Percentiles rank a stretch among this genome's conserved stretches.
phyloP scores from a whole-genome alignment of 495 filamentous ascomycete species.

The Sordaria brevicollis region DNA sequence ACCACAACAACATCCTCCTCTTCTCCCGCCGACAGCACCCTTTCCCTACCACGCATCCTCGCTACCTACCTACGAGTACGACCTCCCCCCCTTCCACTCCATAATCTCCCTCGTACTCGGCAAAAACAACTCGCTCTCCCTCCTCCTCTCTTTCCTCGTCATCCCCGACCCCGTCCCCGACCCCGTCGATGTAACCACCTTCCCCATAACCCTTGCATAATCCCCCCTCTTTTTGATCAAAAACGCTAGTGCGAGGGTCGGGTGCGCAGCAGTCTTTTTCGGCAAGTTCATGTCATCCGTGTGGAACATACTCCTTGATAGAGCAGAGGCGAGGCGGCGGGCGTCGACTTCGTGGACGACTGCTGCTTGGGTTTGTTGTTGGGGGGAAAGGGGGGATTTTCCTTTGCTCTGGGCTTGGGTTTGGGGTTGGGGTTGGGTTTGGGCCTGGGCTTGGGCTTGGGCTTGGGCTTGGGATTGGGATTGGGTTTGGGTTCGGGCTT shows the following conservation, averaged over 20 bases:
- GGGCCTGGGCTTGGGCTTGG: no score
- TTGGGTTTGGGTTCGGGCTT: no score
- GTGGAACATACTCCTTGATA: constrained; percentile 20
- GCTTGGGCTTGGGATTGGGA: no score
- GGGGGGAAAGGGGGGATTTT: no score
- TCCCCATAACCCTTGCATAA: constrained; percentile 6
- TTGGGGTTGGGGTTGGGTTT: no score
- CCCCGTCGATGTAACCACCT: neutral
- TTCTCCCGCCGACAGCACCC: no score
- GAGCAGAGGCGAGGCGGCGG: constrained; percentile 11
- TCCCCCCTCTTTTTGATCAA: constrained; percentile 20
- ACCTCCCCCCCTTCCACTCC: constrained; percentile 18
- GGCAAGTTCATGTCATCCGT: constrained; percentile 3
- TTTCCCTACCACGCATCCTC: no score
- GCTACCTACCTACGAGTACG: neutral
- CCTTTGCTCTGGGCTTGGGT: neutral
- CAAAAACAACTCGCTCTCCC: constrained; percentile 12
- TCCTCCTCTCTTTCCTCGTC: constrained; percentile 1
- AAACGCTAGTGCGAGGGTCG: constrained; percentile 21
- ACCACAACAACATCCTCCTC: no score
- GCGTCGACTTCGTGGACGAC: constrained; percentile 13
- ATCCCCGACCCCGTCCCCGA: neutral
- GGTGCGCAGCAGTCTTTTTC: constrained; percentile 9
- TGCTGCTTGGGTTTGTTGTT: neutral
- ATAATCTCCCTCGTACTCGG: constrained; percentile 22